These are phyloP conservation scores for Kockovaella imperatae DNA, from an alignment of 768 basidiomycete species.

Conservation along the genomic window DNA sequence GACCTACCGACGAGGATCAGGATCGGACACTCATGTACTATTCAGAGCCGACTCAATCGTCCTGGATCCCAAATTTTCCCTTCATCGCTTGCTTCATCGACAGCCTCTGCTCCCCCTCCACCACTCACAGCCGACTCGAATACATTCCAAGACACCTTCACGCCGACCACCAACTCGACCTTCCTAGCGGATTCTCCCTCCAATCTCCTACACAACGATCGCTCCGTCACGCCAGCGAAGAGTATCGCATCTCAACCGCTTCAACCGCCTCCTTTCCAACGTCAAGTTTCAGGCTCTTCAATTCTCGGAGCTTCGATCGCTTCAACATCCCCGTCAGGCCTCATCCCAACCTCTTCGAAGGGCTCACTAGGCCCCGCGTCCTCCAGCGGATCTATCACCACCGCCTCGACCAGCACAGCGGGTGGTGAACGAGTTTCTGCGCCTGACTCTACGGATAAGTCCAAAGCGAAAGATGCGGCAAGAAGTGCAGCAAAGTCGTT, in stretches of 20 bases:
- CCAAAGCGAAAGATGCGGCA: constrained; percentile 34
- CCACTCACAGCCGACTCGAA: constrained; percentile 21
- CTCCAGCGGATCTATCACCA: background rate
- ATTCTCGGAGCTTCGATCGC: constrained; percentile 1
- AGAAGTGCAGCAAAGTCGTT: constrained; percentile 61
- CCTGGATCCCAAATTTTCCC: constrained; percentile 28
- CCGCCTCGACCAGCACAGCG: background rate
- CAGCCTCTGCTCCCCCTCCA: constrained; percentile 9
- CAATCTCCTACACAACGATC: background rate
- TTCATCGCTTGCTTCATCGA: constrained; percentile 29
- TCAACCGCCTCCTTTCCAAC: constrained; percentile 18
- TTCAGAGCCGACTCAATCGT: constrained; percentile 8
- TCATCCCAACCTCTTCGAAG: background rate
- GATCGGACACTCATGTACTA: constrained; percentile 4
- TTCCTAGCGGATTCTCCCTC: constrained; percentile 25
- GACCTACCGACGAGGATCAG: background rate
- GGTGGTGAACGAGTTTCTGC: background rate
- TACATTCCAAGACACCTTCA: constrained; percentile 29
- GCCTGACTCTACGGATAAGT: constrained; percentile 16
- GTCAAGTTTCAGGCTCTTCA: constrained; percentile 13
- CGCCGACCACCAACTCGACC: constrained; percentile 16
- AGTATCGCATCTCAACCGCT: background rate
- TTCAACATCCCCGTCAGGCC: background rate
- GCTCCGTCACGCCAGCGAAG: background rate
- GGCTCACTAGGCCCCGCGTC: background rate